Conservation (phyloP, 1,284 basidiomycete genomes). For the Cryptococcus sp. region DNA sequence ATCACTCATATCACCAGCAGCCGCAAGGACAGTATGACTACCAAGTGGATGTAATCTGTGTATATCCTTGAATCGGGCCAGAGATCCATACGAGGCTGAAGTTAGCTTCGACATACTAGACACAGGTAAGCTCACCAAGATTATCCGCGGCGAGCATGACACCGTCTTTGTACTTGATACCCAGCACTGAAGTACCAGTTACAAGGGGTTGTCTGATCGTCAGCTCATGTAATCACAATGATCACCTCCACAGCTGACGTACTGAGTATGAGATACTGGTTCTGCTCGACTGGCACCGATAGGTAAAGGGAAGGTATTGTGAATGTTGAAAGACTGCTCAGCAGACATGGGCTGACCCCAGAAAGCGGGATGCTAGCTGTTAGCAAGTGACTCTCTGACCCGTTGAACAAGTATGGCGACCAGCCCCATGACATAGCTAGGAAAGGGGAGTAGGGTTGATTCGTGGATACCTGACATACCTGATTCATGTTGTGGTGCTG, state of each 20-base stretch:
- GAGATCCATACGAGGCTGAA: constrained; percentile 93
- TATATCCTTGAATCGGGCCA: constrained; percentile 94
- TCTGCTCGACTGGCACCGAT: constrained; percentile 9
- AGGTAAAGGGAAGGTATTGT: constrained; percentile 31
- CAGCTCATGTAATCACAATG: neutral
- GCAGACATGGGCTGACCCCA: constrained; percentile 42
- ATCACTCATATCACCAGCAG: constrained; percentile 95
- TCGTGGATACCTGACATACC: too few relatives aligned
- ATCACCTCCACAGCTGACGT: neutral
- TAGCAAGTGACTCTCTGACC: too few relatives aligned
- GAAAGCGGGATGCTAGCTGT: constrained; percentile 39
- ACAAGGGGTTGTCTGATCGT: constrained; percentile 79
- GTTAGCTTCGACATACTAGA: neutral
- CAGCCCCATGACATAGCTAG: too few relatives aligned
- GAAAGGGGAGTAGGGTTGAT: too few relatives aligned
- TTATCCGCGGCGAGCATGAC: constrained; percentile 99
- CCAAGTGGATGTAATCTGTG: constrained; percentile 83
- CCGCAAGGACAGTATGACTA: constrained; percentile 76
- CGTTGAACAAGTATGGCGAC: too few relatives aligned
- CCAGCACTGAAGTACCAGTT: constrained; percentile 93
- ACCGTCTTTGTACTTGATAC: constrained; percentile 90
- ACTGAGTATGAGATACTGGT: constrained; percentile 19
- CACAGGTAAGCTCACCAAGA: constrained; percentile 56
- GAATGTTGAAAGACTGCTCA: constrained; percentile 40
- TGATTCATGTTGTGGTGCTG: too few relatives aligned